phyloP scores from a whole-genome alignment of 768 basidiomycete genomes.

The Russula foetens region DNA sequence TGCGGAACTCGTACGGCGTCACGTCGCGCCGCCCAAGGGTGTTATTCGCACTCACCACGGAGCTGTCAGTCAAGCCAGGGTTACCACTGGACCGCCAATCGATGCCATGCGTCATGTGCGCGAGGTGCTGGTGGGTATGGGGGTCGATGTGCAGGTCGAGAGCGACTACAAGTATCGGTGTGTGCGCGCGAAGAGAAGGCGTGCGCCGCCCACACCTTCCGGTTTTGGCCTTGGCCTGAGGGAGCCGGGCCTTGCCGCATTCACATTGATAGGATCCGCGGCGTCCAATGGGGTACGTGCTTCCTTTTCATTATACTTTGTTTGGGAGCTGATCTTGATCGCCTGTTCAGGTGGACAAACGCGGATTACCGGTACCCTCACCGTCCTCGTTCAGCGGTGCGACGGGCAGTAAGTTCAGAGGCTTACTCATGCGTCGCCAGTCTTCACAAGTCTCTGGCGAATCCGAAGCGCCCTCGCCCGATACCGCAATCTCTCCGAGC shows the following conservation, averaged over 20 bases:
- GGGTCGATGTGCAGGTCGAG: constrained; percentile 81
- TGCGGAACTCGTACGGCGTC: constrained; percentile 27
- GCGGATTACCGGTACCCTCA: constrained; percentile 79
- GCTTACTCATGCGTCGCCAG: constrained; percentile 83
- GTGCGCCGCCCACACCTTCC: constrained; percentile 19
- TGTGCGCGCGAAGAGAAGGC: constrained; percentile 62
- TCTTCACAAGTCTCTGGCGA: constrained; percentile 66
- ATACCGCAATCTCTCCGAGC: constrained; percentile 19
- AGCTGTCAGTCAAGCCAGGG: constrained; percentile 81
- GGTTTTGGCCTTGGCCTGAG: constrained; percentile 36
- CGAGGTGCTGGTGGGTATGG: constrained; percentile 78
- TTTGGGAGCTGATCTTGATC: neutral
- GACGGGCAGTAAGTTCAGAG: constrained; percentile 75
- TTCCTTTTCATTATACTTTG: neutral
- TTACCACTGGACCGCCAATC: constrained; percentile 76
- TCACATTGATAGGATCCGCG: constrained; percentile 72
- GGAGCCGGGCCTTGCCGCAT: constrained; percentile 56
- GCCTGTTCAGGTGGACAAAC: constrained; percentile 65
- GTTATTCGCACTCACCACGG: constrained; percentile 82
- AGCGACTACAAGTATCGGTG: constrained; percentile 89
- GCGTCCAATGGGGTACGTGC: constrained; percentile 77
- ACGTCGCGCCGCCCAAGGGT: constrained; percentile 32
- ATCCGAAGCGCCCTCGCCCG: constrained; percentile 21
- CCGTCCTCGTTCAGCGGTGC: constrained; percentile 54
- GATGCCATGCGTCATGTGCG: constrained; percentile 85